Conservation (phyloP, 2,329 filamentous ascomycete genomes). For the Biscogniauxia marginata region DNA sequence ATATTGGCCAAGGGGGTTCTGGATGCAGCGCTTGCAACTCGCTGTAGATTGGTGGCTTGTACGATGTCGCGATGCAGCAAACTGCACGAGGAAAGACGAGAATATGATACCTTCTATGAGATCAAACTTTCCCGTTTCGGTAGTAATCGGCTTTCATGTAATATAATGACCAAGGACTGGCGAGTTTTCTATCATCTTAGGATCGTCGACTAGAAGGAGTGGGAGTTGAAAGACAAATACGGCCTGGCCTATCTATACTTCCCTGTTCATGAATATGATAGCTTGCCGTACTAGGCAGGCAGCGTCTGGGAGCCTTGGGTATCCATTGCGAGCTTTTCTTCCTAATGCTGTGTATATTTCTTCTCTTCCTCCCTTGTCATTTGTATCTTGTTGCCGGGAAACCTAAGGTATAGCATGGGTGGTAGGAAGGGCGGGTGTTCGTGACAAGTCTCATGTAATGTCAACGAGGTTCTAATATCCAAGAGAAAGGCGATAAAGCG, state of each 20-base stretch:
- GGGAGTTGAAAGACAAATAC: conserved; percentile 1
- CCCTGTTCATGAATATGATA: conserved; percentile 14
- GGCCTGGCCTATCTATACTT: conserved; percentile 9
- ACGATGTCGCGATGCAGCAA: conserved; percentile 25
- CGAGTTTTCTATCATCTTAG: conserved; percentile 4
- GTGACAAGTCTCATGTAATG: not conserved
- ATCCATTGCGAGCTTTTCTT: conserved; percentile 13
- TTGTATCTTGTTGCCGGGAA: conserved; percentile 13
- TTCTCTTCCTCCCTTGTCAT: conserved; percentile 14
- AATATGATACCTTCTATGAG: conserved; percentile 16
- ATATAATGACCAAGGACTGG: conserved; percentile 15
- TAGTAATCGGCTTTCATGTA: conserved; percentile 20
- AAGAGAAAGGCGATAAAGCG: not conserved
- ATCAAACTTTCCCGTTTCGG: conserved; percentile 13
- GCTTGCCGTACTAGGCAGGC: conserved; percentile 14
- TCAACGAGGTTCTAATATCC: not conserved
- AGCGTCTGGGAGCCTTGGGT: conserved; percentile 13
- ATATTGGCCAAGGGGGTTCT: conserved; percentile 11
- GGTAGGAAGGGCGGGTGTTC: conserved; percentile 6
- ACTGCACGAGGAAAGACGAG: conserved; percentile 18
- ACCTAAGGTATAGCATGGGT: conserved; percentile 11
- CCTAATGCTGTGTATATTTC: conserved; percentile 22
- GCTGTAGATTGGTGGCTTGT: conserved; percentile 16
- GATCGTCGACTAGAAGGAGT: conserved; percentile 3
- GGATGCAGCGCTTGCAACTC: conserved; percentile 17